Evolutionary conservation across 371 early-diverging fungal species (phyloP), one percentile per base, ranked within the genome.

Genomic region (Rhizoclosmatium hyalinum): DNA sequence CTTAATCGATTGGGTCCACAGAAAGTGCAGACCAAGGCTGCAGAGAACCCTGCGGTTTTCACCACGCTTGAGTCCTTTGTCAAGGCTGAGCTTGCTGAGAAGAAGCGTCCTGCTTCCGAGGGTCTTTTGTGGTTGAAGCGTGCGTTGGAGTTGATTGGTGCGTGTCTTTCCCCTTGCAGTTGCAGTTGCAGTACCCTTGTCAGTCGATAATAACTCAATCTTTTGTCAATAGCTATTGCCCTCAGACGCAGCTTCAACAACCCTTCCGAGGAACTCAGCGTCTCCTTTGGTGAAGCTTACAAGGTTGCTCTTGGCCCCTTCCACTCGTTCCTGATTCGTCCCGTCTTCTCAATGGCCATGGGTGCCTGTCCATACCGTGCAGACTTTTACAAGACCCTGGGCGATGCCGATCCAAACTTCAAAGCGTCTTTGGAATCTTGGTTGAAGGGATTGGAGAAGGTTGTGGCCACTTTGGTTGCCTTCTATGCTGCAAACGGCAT

Each of bases 121-220:
- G 96, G 94, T 3, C 87, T 98, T 24, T 83, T 98, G 75, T 98
- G 98, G 98, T 86, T 98, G 64, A 93, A 92, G 76, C 89, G 95
- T 68, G 96, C 95, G 12, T 88, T 98, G 57, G 94, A 94, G 75
- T 95, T 98, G 77, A 94, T 94, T 32, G 90, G 92, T 60, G 81
- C 88, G 80, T 94, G 92, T 10, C 84, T 96, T 73, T 55, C 39
- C 24, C 21, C 12, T 54, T n/a, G 54, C n/a, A 54, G 12, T 61
- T 12, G 24, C 62, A 61, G 24, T 24, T 61, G 12, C 24, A 12
- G n/a, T 24, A n/a, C 39, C 24, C 24, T 61, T 32, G 32, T 32
- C 32, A 32, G 32, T 32, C 32, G 32, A 32, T 32, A 32, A 32
- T 32, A 32, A 32, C 32, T 32, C 32, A 32, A 32, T 32, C 32